These are phyloP conservation scores for Gossypium rotundifolium DNA, from an alignment of 345 rosid species.

Conservation along the genomic window DNA sequence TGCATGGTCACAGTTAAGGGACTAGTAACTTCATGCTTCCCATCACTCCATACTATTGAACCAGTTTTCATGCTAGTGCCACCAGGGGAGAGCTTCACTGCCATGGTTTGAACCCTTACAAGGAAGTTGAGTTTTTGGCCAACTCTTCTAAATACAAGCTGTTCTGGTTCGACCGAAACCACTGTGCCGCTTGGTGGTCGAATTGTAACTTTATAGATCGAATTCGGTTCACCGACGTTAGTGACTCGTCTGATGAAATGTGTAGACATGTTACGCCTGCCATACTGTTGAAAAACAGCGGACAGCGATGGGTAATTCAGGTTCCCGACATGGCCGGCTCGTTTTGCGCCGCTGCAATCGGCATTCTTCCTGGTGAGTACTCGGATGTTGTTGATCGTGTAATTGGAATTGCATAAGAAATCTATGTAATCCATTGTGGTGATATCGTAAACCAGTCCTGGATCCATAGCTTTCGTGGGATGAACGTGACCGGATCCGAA, in stretches of 20 bases:
- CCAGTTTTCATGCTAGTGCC: conserved; percentile 53
- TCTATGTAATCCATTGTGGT: conserved; percentile 59
- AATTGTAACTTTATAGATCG: conserved; percentile 46
- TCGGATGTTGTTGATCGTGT: conserved; percentile 51
- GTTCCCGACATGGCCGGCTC: conserved; percentile 69
- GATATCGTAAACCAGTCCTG: conserved; percentile 68
- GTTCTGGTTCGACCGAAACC: conserved; percentile 56
- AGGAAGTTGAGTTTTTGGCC: conserved; percentile 71
- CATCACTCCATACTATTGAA: conserved; percentile 76
- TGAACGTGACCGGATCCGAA: conserved; percentile 81
- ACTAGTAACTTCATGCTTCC: conserved; percentile 69
- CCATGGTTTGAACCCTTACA: conserved; percentile 43
- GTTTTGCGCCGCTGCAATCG: conserved; percentile 57
- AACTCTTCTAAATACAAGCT: conserved; percentile 47
- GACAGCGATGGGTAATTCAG: conserved; percentile 75
- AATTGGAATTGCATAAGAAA: conserved; percentile 73
- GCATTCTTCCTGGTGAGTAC: conserved; percentile 56
- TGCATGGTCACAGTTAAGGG: conserved; percentile 90
- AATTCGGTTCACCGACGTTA: conserved; percentile 60
- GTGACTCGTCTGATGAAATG: conserved; percentile 81
- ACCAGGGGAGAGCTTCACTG: conserved; percentile 48
- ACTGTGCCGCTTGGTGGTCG: conserved; percentile 41
- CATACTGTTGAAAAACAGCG: conserved; percentile 60
- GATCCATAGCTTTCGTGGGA: conserved; percentile 82
- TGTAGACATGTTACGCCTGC: conserved; percentile 49